Conservation (phyloP, 2,329 filamentous ascomycete species). For the Colletotrichum brevisporum region DNA sequence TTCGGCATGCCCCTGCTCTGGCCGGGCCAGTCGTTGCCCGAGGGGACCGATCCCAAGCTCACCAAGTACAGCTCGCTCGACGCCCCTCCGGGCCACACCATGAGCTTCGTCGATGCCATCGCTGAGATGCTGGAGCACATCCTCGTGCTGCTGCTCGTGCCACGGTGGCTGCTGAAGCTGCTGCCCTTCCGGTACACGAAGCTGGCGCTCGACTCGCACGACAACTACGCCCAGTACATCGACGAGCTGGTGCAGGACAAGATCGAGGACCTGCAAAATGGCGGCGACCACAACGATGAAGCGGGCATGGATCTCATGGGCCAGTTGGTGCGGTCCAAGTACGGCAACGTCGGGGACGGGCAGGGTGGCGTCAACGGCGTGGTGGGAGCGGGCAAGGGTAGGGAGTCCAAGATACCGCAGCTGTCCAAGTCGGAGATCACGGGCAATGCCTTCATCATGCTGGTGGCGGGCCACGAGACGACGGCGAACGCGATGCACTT, state of each 20-base stretch:
- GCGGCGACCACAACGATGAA: conserved; percentile 50
- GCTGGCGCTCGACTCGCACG: conserved; percentile 66
- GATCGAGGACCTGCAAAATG: conserved; percentile 55
- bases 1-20: conserved; percentile 75
- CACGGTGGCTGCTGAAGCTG: conserved; percentile 65
- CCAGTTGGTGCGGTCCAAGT: conserved; percentile 61
- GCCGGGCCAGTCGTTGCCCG: conserved; percentile 71
- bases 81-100: conserved; percentile 66
- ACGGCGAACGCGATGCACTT: conserved; percentile 84
- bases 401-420: conserved; percentile 49
- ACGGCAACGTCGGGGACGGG: conserved; percentile 46
- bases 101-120: conserved; percentile 77
- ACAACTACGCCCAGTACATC: conserved; percentile 79
- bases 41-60: conserved; percentile 58
- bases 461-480: conserved; percentile 85
- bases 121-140: conserved; percentile 74
- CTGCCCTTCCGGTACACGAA: conserved; percentile 67
- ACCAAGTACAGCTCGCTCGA: conserved; percentile 64
- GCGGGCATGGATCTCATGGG: conserved; percentile 69
- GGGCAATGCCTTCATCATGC: conserved; percentile 79
- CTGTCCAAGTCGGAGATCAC: conserved; percentile 77
- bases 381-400: conserved; percentile 15
- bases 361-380: conserved; percentile 35
- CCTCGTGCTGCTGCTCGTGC: conserved; percentile 72
- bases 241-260: conserved; percentile 77